Evolutionary conservation across 805 yeast genomes (phyloP), one percentile per base, ranked within the genome.

Genomic region (Yarrowia sp.): DNA sequence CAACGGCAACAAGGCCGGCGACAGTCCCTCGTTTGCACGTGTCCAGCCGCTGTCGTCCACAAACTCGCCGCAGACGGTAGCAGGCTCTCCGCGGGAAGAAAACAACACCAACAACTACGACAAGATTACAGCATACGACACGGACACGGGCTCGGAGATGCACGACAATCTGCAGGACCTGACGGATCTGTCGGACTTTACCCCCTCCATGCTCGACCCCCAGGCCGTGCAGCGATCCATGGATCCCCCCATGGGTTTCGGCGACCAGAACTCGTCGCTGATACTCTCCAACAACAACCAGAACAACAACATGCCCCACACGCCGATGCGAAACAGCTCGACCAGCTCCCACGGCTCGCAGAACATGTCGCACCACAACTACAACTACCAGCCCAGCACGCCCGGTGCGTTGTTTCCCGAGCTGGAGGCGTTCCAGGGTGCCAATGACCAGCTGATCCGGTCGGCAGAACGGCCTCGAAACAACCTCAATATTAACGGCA

Each of bases 371-470:
- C 32, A 22, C 30, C 21, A 46, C 52, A 46, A 49, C 22, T 33
- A 36, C 46, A 41, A 32, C 41, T 58, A 36, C 40, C 65, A 54
- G 36, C 46, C 66, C 30, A 43, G 51, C 30, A 66, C 64, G 17
- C 67, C 67, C 19, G 33, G 67, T 11, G 35, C 66, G 17, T 58
- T 67, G 7, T 67, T 67, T 48, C 68, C 69, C 5, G 69, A 67
- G 51, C 67, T 64, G 32, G 36, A 65, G 46, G 58, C 63, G 24
- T 52, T 49, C 64, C 41, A 63, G 36, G 65, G 69, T 19, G 44
- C 46, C 61, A 54, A 58, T 12, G 51, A 58, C 40, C 49, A 58
- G 41, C 51, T 58, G 51, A 58, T 58, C 49, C 49, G 51, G n/a
- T 58, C 63, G 3, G 63, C 51, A 2, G 63, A 58, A 24, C 51